Conservation (phyloP, 1,139 yeast genomes). For the Yamadazyma siamensis region DNA sequence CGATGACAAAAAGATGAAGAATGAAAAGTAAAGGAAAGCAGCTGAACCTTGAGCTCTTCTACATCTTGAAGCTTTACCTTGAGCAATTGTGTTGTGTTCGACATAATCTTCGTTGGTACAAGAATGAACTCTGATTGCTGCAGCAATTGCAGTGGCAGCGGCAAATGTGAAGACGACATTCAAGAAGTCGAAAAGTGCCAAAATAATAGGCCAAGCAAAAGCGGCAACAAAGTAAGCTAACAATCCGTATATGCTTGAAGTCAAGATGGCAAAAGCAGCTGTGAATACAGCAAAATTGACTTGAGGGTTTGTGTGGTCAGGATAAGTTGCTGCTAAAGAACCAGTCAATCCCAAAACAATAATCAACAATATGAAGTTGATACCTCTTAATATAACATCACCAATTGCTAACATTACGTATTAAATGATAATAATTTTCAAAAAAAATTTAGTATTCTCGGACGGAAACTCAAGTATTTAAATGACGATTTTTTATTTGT, state of each 20-base stretch:
- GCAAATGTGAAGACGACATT: constrained; percentile 90
- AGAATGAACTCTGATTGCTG: constrained; percentile 80
- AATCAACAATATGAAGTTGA: constrained; percentile 72
- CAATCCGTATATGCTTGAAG: constrained; percentile 77
- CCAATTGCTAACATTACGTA: constrained; percentile 65
- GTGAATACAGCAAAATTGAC: constrained; percentile 87
- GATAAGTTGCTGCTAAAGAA: constrained; percentile 71
- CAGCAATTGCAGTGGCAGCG: constrained; percentile 92
- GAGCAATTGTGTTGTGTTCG: constrained; percentile 61
- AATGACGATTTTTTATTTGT: background rate
- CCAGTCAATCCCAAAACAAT: constrained; percentile 84
- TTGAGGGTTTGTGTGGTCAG: constrained; percentile 61
- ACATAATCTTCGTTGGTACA: constrained; percentile 70
- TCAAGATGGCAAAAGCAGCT: constrained; percentile 77
- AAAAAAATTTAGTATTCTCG: background rate
- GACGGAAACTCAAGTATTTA: background rate
- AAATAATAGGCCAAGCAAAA: constrained; percentile 82
- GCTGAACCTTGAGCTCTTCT: constrained; percentile 91
- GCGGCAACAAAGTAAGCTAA: constrained; percentile 74
- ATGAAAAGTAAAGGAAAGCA: constrained; percentile 88
- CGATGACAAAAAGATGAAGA: constrained; percentile 71
- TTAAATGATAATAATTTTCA: constrained; percentile 5
- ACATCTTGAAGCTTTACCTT: constrained; percentile 80
- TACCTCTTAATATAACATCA: constrained; percentile 68
- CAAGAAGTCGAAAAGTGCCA: constrained; percentile 75